phyloP scores from a whole-genome alignment of 495 filamentous ascomycete genomes.

The Neurospora sp. region DNA sequence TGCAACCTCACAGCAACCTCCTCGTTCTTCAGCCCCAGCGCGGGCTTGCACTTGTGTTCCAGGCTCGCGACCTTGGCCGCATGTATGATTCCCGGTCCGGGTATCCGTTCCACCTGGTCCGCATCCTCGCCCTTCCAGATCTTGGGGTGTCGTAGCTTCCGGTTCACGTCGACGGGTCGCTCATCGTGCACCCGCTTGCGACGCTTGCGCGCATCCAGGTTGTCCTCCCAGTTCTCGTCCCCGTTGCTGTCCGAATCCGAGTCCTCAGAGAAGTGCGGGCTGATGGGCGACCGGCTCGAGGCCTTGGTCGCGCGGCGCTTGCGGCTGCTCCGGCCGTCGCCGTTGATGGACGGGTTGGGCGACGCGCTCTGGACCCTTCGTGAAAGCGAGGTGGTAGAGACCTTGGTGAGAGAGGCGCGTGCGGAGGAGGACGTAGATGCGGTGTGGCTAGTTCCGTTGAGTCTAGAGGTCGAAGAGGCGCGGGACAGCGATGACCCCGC shows the following conservation, averaged over 20 bases:
- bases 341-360: constrained; percentile 1
- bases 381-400: background rate
- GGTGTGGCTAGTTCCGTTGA: background rate
- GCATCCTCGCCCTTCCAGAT: constrained; percentile 46
- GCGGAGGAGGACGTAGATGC: constrained; percentile 1
- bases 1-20: constrained; percentile 50
- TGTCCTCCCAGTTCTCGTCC: constrained; percentile 25
- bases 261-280: constrained; percentile 20
- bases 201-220: constrained; percentile 23
- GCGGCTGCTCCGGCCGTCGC: background rate
- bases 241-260: constrained; percentile 20
- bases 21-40: constrained; percentile 35
- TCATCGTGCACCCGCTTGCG: constrained; percentile 13
- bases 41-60: constrained; percentile 35
- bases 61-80: constrained; percentile 54
- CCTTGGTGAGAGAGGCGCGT: constrained; percentile 3
- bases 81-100: constrained; percentile 42
- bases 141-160: constrained; percentile 49
- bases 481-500: background rate
- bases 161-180: constrained; percentile 37
- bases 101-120: constrained; percentile 3
- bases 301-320: background rate
- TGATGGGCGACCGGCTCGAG: constrained; percentile 15
- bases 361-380: constrained; percentile 5
- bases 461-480: background rate